Conservation (phyloP, 129 eudicot species). For the Silybum marianum region DNA sequence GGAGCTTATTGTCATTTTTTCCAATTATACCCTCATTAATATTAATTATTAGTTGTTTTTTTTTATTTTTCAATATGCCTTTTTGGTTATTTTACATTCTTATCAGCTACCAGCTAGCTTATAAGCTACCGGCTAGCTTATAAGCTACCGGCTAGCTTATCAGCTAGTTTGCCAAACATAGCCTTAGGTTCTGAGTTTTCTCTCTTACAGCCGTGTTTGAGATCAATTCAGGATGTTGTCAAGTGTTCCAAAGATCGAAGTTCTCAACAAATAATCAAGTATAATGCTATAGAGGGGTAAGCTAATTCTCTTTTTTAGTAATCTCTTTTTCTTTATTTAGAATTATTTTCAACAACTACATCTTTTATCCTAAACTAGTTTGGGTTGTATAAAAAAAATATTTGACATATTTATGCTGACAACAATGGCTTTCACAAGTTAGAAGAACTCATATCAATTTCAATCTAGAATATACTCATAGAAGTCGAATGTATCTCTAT, state of each 20-base stretch:
- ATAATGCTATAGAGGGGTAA: constrained; percentile 37
- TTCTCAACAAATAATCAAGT: constrained; percentile 31
- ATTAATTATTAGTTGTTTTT: no score
- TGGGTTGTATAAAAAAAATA: not conserved
- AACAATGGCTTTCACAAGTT: not conserved
- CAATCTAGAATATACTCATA: not conserved
- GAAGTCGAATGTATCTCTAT: not conserved
- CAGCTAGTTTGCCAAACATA: no score
- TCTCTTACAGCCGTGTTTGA: no score
- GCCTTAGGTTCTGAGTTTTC: no score
- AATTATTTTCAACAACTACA: not conserved
- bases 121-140: no score
- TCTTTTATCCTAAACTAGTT: not conserved
- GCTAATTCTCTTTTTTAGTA: constrained; percentile 12
- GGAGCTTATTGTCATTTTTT: no score
- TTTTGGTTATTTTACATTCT: no score
- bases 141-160: no score
- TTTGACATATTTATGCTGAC: not conserved
- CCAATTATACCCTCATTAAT: no score
- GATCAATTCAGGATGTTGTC: constrained; percentile 23
- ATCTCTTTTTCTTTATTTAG: not conserved
- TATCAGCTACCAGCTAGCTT: no score
- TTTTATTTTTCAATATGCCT: no score
- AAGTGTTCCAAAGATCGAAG: constrained; percentile 30
- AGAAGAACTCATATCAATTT: not conserved